phyloP scores from a whole-genome alignment of 306 rosid species.

The Begonia peltatifolia region DNA sequence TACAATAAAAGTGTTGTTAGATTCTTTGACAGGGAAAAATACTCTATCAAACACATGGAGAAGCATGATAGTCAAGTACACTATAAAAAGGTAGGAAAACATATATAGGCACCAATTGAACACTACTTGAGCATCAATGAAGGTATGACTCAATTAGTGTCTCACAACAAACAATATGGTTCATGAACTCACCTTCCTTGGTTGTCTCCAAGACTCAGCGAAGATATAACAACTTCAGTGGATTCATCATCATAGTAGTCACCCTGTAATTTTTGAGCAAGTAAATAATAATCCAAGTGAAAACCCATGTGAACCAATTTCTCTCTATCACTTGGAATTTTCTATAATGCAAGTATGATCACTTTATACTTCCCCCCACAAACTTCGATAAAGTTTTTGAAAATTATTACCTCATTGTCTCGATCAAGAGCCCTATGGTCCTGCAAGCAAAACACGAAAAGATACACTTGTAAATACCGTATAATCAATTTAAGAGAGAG shows the following conservation, averaged over 20 bases:
- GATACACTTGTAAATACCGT: neutral
- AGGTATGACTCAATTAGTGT: neutral
- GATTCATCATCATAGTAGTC: conserved; percentile 96
- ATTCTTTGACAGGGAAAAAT: too few species aligned
- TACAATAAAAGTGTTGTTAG: too few species aligned
- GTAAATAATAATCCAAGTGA: neutral
- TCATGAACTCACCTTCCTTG: conserved; percentile 79
- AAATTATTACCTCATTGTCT: conserved; percentile 72
- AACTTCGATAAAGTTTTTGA: neutral
- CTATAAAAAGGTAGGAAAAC: too few species aligned
- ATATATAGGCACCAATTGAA: too few species aligned
- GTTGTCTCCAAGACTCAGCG: conserved; percentile 85
- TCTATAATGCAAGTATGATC: neutral
- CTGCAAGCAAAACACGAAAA: conserved; percentile 29
- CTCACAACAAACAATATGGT: neutral
- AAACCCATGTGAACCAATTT: too few species aligned
- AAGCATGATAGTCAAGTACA: too few species aligned
- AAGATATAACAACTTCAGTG: conserved; percentile 93
- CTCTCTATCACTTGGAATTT: too few species aligned
- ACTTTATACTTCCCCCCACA: neutral
- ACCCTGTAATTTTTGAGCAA: conserved; percentile 33
- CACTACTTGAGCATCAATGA: too few species aligned
- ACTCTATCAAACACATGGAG: too few species aligned
- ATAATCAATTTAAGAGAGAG: neutral
- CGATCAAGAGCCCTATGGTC: conserved; percentile 59